Evolutionary conservation across 176 grass and related monocot genomes (phyloP), one percentile per base, ranked within the genome.

Genomic region (Carex cristatella): DNA sequence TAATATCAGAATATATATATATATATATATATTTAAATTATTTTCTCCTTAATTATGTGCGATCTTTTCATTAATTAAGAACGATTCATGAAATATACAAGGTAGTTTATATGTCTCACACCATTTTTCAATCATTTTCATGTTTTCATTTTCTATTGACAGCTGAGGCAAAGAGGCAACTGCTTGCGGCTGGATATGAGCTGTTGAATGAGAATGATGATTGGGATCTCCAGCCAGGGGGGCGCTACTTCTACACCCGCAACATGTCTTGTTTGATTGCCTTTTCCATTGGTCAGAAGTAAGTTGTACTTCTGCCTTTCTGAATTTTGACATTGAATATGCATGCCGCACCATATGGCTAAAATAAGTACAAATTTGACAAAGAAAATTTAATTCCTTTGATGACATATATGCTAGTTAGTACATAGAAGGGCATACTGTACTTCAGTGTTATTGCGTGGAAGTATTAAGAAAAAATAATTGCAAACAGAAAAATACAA

Each of bases 251-350:
- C 90, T 98, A 94, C 89, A 98, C 95, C 2, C 89, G 92, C 56
- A 97, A 98, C 86, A 93, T 94, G 95, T 98, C 95, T 61, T 98
- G 87, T 80, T 44, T 98, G 84, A 88, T 98, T 10, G 95, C 95
- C 42, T 94, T 98, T 51, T 92, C 89, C 12, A 84, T 98, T 8
- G 95, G 95, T 69, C 79, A 89, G 53, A 93, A 90, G 94, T 91
- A 9, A 84, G 79, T 75, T 75, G 4, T 8, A 3, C 63, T 79
- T 63, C 0, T 68, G n/a, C 40, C 37, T 42, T 71, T 30, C 19
- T 11, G 68, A 46, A 38, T 64, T 18, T 16, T 71, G n/a, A 28
- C 42, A 73, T 49, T 42, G 5, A 48, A 48, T 51, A 74, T 74
- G 27, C 42, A 74, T 49, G 40, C 18, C 38, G 3, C 40, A 10